phyloP scores from a whole-genome alignment of 495 filamentous ascomycete genomes.

The Eremomyces bilateralis region DNA sequence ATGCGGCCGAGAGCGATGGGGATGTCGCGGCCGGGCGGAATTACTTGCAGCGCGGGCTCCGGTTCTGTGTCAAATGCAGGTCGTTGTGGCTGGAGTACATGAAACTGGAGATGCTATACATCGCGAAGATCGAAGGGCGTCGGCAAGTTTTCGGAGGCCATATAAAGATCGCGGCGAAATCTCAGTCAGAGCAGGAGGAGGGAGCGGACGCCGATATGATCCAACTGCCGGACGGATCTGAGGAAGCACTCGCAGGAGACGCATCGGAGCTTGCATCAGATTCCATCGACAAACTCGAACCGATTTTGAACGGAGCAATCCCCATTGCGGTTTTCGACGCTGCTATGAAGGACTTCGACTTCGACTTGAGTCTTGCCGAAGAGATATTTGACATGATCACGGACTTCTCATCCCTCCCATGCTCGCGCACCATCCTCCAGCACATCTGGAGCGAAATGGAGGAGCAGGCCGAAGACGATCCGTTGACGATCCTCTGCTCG shows the following conservation, averaged over 20 bases:
- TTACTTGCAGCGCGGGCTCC: slow-evolving; percentile 71
- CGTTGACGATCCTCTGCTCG: slow-evolving; percentile 42
- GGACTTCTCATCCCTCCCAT: slow-evolving; percentile 39
- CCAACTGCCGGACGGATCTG: slow-evolving; percentile 37
- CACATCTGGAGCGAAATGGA: slow-evolving; percentile 49
- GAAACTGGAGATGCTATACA: slow-evolving; percentile 78
- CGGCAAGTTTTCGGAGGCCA: slow-evolving; percentile 40
- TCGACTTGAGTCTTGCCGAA: slow-evolving; percentile 38
- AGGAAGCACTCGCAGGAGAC: slow-evolving; percentile 38
- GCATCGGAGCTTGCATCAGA: slow-evolving; percentile 23
- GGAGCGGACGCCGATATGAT: slow-evolving; percentile 30
- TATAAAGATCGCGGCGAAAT: slow-evolving; percentile 17
- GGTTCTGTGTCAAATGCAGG: slow-evolving; percentile 57
- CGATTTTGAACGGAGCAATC: slow-evolving; percentile 73
- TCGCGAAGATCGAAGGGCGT: slow-evolving; percentile 53
- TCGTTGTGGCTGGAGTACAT: slow-evolving; percentile 75
- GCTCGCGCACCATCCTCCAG: slow-evolving; percentile 43
- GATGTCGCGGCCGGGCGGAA: slow-evolving; percentile 73
- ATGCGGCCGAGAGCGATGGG: slow-evolving; percentile 47
- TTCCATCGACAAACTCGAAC: slow-evolving; percentile 41
- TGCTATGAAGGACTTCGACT: slow-evolving; percentile 54
- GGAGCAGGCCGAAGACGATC: slow-evolving; percentile 31
- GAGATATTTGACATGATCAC: slow-evolving; percentile 65
- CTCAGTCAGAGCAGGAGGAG: slow-evolving; percentile 17
- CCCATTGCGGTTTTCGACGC: slow-evolving; percentile 82